A percentile compares a stretch with the other conserved stretches of the same genome.
phyloP scores from a whole-genome alignment of 176 grass and related monocot genomes.

The Poa pratensis region DNA sequence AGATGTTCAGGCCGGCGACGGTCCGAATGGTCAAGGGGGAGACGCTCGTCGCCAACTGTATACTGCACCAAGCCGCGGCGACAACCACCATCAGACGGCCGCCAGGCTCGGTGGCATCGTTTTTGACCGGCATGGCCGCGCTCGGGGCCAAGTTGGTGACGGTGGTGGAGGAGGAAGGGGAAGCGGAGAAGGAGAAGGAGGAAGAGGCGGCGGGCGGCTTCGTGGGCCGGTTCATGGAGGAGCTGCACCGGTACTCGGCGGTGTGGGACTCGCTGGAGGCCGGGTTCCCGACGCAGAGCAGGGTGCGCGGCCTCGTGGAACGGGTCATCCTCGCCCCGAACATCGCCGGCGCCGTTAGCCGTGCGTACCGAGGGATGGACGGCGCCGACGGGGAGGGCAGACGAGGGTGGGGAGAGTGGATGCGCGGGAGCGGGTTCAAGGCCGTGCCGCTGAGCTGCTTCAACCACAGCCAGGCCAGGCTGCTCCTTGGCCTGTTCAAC shows the following conservation, averaged over 20 bases:
- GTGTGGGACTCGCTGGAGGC: constrained; percentile 79
- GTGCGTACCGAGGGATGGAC: constrained; percentile 49
- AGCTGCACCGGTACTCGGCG: constrained; percentile 64
- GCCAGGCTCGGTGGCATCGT: constrained; percentile 50
- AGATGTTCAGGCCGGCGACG: constrained; percentile 55
- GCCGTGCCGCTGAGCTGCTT: constrained; percentile 67
- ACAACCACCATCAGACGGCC: constrained; percentile 33
- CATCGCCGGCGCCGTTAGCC: constrained; percentile 66
- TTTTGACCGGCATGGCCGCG: constrained; percentile 53
- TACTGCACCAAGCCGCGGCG: constrained; percentile 57
- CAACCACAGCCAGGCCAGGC: constrained; percentile 76
- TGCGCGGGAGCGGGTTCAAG: constrained; percentile 54
- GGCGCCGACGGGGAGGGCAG: constrained; percentile 21
- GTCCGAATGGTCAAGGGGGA: constrained; percentile 71
- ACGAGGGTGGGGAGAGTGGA: constrained; percentile 64
- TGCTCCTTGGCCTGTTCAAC: constrained; percentile 72
- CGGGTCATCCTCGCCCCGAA: constrained; percentile 65
- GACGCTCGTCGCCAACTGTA: constrained; percentile 62
- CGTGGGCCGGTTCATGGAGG: constrained; percentile 64
- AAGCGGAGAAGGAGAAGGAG: constrained; percentile 37
- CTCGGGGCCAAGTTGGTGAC: constrained; percentile 61
- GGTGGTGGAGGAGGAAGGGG: constrained; percentile 62
- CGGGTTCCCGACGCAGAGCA: constrained; percentile 67
- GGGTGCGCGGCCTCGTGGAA: constrained; percentile 66
- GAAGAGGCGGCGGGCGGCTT: constrained; percentile 31